Conservation (phyloP, 176 grass and related monocot genomes). For the Aegilops umbellulata region DNA sequence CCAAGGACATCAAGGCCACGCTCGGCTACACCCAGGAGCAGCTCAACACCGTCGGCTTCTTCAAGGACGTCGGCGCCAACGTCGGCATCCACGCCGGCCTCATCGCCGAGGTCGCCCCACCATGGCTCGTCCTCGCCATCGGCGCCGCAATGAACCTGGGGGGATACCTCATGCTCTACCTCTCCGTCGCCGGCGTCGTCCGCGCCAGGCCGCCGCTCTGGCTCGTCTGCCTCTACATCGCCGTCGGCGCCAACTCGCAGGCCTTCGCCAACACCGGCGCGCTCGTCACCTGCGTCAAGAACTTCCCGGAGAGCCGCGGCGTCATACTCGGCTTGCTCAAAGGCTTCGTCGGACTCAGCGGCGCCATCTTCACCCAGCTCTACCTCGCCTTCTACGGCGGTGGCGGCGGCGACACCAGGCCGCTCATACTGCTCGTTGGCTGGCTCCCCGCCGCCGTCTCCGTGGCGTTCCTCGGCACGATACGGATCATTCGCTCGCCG, state of each 20-base stretch:
- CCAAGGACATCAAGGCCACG: conserved; percentile 58
- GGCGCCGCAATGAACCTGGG: conserved; percentile 55
- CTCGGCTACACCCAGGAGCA: conserved; percentile 56
- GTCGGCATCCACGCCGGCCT: conserved; percentile 52
- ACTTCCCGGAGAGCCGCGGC: conserved; percentile 74
- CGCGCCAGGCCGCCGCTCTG: conserved; percentile 8
- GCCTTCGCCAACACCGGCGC: conserved; percentile 80
- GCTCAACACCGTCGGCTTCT: conserved; percentile 61
- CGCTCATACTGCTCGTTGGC: conserved; percentile 45
- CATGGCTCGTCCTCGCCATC: conserved; percentile 47
- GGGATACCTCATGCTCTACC: conserved; percentile 65
- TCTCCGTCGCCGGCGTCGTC: conserved; percentile 37
- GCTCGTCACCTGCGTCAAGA: conserved; percentile 73
- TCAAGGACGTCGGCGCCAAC: conserved; percentile 68
- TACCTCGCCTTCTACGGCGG: conserved; percentile 60
- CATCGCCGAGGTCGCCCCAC: conserved; percentile 37
- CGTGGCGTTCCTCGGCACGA: conserved; percentile 27
- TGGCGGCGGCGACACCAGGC: conserved; percentile 19
- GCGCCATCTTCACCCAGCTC: conserved; percentile 76
- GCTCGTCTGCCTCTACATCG: conserved; percentile 77
- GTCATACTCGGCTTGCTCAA: conserved; percentile 77
- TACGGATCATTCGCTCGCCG: conserved; percentile 32
- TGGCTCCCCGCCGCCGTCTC: conserved; percentile 50
- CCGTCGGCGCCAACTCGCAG: conserved; percentile 81
- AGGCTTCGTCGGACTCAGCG: conserved; percentile 79